Base-by-base conservation (phyloP, 1,139 yeast genomes). In the Taiozyma onychis region DNA sequence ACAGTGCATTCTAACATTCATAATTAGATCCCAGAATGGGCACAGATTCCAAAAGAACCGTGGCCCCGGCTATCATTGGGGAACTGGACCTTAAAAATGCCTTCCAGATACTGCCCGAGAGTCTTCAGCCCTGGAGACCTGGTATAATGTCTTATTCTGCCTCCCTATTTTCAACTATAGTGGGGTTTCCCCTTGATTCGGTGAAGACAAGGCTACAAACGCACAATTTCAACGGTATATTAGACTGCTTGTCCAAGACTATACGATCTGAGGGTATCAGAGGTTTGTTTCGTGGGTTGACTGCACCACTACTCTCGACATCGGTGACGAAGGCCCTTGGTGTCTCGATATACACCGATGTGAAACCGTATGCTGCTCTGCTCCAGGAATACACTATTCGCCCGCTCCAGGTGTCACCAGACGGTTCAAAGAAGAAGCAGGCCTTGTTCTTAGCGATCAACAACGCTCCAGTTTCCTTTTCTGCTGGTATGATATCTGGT, bases 171-270 rank as follows among this genome's bases (percentile, higher is more conserved):
- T 78, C 93, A 14, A 85, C 91, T 1, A 74, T 81, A 7, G 75
- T 81, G n/a, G 95, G 95, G 10, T 88, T 83, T 62, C 97, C 97
- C 0, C 66, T 89, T 46, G 97, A 89, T 64, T 85, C 95, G 11
- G 75, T 89, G 51, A 89, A 89, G 65, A 88, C 95, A 0, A 70
- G 96, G 55, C 83, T 87, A 80, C 96, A 89, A 65, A 85, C 96
- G 0, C 86, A 87, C 65, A 75, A 77, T 45, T 88, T 80, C 66
- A 70, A 71, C 13, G 75, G 80, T 44, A 77, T 84, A 44, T 66
- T 74, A 55, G 82, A 81, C 51, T 88, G 96, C 63, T 70, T 85
- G 16, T 63, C 63, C 35, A 71, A 75, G 48, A 85, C 96, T 0
- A 72, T 81, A 43, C 60, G 63, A 11, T 68, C 72, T 9, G 96